Evolutionary conservation across 2,329 filamentous ascomycete species (phyloP).

Genomic region (Pyricularia sp.): DNA sequence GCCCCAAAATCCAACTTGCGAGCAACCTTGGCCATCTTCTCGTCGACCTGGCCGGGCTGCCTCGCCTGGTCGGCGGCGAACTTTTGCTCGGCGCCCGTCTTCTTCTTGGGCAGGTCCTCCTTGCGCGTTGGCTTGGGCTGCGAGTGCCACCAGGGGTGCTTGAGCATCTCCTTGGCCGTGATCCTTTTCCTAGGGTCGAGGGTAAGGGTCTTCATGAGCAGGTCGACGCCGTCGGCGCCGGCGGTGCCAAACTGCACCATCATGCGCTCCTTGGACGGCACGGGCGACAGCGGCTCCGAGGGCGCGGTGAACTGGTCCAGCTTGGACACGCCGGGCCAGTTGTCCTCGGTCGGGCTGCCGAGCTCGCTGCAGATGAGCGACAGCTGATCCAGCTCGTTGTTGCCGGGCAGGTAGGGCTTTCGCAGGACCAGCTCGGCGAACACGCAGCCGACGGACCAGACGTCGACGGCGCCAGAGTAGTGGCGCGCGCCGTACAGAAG

Average conservation of each 20-base stretch:
- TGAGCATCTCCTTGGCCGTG: slow-evolving; percentile 62
- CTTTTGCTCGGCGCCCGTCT: slow-evolving; percentile 55
- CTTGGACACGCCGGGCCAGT: slow-evolving; percentile 83
- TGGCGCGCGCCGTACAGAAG: slow-evolving; percentile 80
- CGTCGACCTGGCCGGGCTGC: slow-evolving; percentile 57
- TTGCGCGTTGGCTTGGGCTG: slow-evolving; percentile 75
- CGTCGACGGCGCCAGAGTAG: slow-evolving; percentile 81
- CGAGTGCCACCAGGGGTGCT: slow-evolving; percentile 74
- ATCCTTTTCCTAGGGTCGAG: slow-evolving; percentile 80
- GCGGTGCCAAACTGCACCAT: slow-evolving; percentile 65
- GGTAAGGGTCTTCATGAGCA: slow-evolving; percentile 72
- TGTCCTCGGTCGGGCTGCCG: slow-evolving; percentile 84
- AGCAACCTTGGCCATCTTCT: slow-evolving; percentile 62
- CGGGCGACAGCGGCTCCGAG: slow-evolving; percentile 33
- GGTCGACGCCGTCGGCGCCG: slow-evolving; percentile 70
- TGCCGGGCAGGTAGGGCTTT: slow-evolving; percentile 69
- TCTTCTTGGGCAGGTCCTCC: slow-evolving; percentile 62
- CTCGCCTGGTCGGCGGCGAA: slow-evolving; percentile 74
- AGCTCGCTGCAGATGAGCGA: slow-evolving; percentile 71
- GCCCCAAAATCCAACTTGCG: slow-evolving; percentile 68
- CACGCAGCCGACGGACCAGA: slow-evolving; percentile 88
- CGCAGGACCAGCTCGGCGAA: slow-evolving; percentile 84
- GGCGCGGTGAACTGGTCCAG: slow-evolving; percentile 70
- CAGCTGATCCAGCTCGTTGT: slow-evolving; percentile 78
- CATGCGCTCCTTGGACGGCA: slow-evolving; percentile 61